Evolutionary conservation across 306 rosid genomes (phyloP), one percentile per base, ranked within the genome.

Genomic region (Spatholobus suberectus): DNA sequence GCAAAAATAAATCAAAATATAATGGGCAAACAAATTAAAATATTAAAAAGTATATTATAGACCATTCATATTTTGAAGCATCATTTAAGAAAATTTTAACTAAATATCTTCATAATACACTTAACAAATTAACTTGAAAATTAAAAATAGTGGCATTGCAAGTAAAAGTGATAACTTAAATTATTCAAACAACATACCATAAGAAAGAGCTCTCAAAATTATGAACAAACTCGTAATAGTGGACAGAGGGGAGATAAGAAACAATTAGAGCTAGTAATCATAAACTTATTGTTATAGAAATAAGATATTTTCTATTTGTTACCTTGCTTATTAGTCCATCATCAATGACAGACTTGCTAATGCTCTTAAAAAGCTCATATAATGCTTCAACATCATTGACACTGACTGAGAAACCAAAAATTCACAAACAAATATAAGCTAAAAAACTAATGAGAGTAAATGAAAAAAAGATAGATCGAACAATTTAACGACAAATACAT

Each of bases 291-390:
- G 7, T 10, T 10, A 11, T 57, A 57, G 6, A 62, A 14, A 7
- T 1, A 63, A 0, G 0, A 7, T 1, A 32, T 62, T 35, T 38
- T 38, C 5, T 58, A 17, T 26, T n/a, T 47, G 44, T 63, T 92
- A 93, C 99, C 98, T 95, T 91, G 83, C 86, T 93, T 91, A 95
- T 95, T 41, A 95, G 84, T 67, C 96, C 98, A 89, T 95, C 99
- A 69, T 93, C 97, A 77, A 81, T 68, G 70, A 95, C 89, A 3
- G 98, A 93, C 35, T 90, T 44, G 82, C 99, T 92, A 62, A 93
- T 93, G 78, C 88, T 90, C 90, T 95, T 95, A 65, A 85, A 95
- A 55, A 95, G 96, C 87, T 95, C 99, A 84, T 88, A 92, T 17
- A 95, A 82, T 59, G 99, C 99, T 91, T 95, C 99, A 83, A 93